A percentile compares a stretch with the other conserved stretches of the same genome.
These are phyloP conservation scores for Exophiala lecanii-corni DNA, from an alignment of 2,329 filamentous ascomycete species.

Conservation along the genomic window DNA sequence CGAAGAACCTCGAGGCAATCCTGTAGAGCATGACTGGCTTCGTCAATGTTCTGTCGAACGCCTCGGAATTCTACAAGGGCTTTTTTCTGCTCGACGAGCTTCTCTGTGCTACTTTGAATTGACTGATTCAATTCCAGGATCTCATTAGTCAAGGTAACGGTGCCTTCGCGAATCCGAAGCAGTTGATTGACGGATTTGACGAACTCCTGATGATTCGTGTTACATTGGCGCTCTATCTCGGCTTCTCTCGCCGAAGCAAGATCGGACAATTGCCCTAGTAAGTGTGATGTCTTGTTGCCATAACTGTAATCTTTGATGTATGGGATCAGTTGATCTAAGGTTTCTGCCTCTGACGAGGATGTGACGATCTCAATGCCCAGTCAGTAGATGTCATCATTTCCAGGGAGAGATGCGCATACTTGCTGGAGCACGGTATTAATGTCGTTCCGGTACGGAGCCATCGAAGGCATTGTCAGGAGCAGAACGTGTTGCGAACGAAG, in stretches of 20 bases:
- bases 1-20: constrained; percentile 89
- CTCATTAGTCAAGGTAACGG: constrained; percentile 79
- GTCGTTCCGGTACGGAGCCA: constrained; percentile 33
- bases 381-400: constrained; percentile 8
- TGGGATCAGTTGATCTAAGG: constrained; percentile 91
- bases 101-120: constrained; percentile 91
- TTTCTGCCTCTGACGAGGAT: constrained; percentile 85
- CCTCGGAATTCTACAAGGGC: constrained; percentile 86
- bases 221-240: constrained; percentile 90
- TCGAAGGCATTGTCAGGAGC: constrained; percentile 32
- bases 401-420: constrained; percentile 23
- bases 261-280: constrained; percentile 72
- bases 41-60: constrained; percentile 91
- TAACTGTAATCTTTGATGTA: constrained; percentile 85
- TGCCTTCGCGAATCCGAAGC: constrained; percentile 86
- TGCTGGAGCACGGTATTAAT: constrained; percentile 38
- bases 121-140: constrained; percentile 90
- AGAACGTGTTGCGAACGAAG: too few species aligned
- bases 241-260: constrained; percentile 82
- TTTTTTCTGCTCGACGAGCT: constrained; percentile 89
- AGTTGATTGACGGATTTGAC: constrained; percentile 89
- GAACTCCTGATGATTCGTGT: constrained; percentile 96
- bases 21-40: constrained; percentile 80
- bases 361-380: constrained; percentile 68
- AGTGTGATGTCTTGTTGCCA: constrained; percentile 65